A percentile compares a stretch with the other conserved stretches of the same genome.
Evolutionary conservation across 2,329 filamentous ascomycete genomes (phyloP).

Genomic region (Paracorniculantispora psalliotae): DNA sequence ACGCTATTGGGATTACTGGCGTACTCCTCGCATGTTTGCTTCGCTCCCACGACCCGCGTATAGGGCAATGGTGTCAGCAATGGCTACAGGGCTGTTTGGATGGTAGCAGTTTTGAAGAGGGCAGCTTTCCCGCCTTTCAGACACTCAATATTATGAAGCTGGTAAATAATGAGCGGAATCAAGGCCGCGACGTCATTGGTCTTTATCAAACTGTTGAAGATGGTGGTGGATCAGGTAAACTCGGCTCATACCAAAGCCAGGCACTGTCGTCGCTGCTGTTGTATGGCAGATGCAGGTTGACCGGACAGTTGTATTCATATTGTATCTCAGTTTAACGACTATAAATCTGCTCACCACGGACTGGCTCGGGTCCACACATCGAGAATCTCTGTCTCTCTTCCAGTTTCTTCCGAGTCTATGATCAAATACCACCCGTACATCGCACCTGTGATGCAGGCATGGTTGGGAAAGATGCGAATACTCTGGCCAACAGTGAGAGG

Average conservation of each 20-base stretch:
- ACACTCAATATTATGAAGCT: conserved; percentile 15
- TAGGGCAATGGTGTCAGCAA: conserved; percentile 19
- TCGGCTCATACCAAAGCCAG: conserved; percentile 16
- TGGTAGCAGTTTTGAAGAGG: conserved; percentile 18
- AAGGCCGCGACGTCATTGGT: conserved; percentile 7
- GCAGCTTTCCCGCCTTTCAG: conserved; percentile 20
- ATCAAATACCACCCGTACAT: conserved; percentile 57
- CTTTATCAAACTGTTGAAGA: conserved; percentile 17
- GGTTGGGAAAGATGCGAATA: conserved; percentile 54
- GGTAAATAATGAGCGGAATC: conserved; percentile 16
- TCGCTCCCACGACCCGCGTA: conserved; percentile 4
- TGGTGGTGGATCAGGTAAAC: conserved; percentile 14
- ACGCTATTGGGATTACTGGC: conserved; percentile 20
- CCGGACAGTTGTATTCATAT: conserved; percentile 5
- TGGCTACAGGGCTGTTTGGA: conserved; percentile 18
- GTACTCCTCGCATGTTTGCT: conserved; percentile 18
- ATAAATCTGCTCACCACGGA: conserved; percentile 37
- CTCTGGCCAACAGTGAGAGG: conserved; percentile 40
- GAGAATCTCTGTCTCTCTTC: conserved; percentile 38
- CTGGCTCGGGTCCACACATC: conserved; percentile 59
- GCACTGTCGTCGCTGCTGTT: conserved; percentile 3
- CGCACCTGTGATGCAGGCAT: conserved; percentile 58
- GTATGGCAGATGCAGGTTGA: conserved; percentile 13
- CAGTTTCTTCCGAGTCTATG: conserved; percentile 36
- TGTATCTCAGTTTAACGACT: not conserved